A percentile compares a stretch with the other conserved stretches of the same genome.
These are phyloP conservation scores for Pyrrhoderma noxium DNA, from an alignment of 1,284 basidiomycete genomes.

Conservation along the genomic window DNA sequence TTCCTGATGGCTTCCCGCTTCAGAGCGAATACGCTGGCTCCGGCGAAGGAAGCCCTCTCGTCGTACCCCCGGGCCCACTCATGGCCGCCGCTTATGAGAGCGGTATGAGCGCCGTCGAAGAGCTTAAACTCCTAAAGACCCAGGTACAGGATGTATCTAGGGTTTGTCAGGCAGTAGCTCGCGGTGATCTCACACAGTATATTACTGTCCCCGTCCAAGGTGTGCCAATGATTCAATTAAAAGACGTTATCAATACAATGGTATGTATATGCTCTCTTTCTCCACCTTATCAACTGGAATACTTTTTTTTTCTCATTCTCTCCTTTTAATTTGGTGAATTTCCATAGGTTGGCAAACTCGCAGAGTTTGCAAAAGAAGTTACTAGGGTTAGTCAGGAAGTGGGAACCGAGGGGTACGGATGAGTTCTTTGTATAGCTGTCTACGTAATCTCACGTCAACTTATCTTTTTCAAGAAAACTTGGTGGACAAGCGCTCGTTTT, in stretches of 20 bases:
- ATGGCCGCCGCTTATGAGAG: conserved; percentile 54
- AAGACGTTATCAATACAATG: conserved; percentile 98
- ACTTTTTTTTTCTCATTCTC: conserved; percentile 7
- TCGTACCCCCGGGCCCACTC: conserved; percentile 49
- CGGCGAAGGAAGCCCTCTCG: conserved; percentile 36
- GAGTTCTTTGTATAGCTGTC: not conserved
- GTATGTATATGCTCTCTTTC: conserved; percentile 35
- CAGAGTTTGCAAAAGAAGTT: conserved; percentile 78
- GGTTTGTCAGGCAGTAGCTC: conserved; percentile 94
- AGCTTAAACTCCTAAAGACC: conserved; percentile 75
- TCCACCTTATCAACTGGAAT: no score
- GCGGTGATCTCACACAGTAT: conserved; percentile 91
- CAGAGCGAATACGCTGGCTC: conserved; percentile 22
- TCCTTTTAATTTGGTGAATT: not conserved
- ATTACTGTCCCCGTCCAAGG: conserved; percentile 96
- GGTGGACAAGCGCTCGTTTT: conserved; percentile 90
- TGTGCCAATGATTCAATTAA: conserved; percentile 94
- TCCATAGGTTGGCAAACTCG: conserved; percentile 62
- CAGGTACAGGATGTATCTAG: conserved; percentile 88
- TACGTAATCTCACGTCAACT: conserved; percentile 13
- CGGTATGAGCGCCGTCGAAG: conserved; percentile 66
- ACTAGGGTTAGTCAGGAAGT: conserved; percentile 88
- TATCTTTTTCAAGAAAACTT: conserved; percentile 51
- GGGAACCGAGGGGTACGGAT: conserved; percentile 72
- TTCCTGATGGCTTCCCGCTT: conserved; percentile 29